Evolutionary conservation across 2,329 filamentous ascomycete species (phyloP), one percentile per base, ranked within the genome.

Genomic region (Sarocladium oryzae): DNA sequence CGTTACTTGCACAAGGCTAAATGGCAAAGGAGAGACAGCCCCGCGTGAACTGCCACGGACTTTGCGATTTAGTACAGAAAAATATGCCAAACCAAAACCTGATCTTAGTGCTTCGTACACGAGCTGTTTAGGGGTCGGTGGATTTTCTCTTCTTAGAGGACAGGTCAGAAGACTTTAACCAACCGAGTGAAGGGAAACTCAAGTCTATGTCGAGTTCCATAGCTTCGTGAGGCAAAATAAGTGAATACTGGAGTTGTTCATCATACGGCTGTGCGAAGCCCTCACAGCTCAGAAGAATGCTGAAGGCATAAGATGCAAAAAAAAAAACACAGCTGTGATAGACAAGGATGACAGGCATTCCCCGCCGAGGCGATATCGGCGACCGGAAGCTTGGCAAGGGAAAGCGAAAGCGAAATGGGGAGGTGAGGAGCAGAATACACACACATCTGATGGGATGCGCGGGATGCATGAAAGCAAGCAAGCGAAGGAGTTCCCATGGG

Each of bases 351-450:
- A n/a, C n/a, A n/a, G n/a, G n/a, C n/a, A n/a, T n/a, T n/a, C n/a
- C 28, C 26, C 43, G 20, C 43, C 32, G 16, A 20, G 26, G 43
- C 43, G 43, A 48, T 33, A 33, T 48, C 43, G 43, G 43, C 43
- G 43, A 21, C 43, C 26, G 43, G 43, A 48, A 32, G 43, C 24
- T 48, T 26, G 43, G 43, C 10, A 26, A 32, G 10, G 43, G 26
- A 4, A 33, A 21, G 24, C 40, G 21, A 41, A 45, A 20, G 21
- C 5, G 40, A 9, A 20, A 45, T n/a, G n/a, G 35, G 28, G 13
- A 30, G 28, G 28, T 30, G 28, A 30, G 28, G 13, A 7, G 28
- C 7, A 30, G n/a, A n/a, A n/a, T n/a, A n/a, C n/a, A n/a, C n/a
- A n/a, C n/a, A n/a, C n/a, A n/a, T n/a, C n/a, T n/a, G n/a, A n/a